A percentile compares a stretch with the other conserved stretches of the same genome.
These are phyloP conservation scores for Talinum fruticosum DNA, from an alignment of 148 eudicot species.

Conservation along the genomic window DNA sequence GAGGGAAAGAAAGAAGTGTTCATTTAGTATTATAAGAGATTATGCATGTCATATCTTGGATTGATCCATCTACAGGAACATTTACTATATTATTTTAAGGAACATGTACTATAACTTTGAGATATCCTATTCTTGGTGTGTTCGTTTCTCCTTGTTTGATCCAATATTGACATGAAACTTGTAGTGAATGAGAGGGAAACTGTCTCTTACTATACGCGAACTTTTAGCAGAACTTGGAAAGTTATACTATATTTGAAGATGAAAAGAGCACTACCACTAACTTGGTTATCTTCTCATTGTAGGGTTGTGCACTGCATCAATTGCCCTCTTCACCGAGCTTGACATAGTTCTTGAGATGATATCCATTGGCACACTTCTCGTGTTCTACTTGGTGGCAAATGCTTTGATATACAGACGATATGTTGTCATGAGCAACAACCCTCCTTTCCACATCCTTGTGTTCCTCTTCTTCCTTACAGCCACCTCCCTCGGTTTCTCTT, in stretches of 20 bases:
- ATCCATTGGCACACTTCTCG: constrained; percentile 79
- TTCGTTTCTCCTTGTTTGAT: too few relatives aligned
- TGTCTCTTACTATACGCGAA: too few relatives aligned
- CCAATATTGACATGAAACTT: too few relatives aligned
- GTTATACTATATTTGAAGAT: not conserved
- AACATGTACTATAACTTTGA: too few relatives aligned
- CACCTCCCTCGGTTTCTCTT: constrained; percentile 51
- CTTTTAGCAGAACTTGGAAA: too few relatives aligned
- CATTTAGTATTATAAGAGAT: not conserved
- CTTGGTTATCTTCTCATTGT: not conserved
- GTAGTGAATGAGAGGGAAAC: too few relatives aligned
- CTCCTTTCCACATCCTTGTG: constrained; percentile 37
- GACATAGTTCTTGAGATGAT: constrained; percentile 63
- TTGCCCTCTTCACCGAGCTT: constrained; percentile 84
- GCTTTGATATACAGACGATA: constrained; percentile 75
- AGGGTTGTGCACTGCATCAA: constrained; percentile 67
- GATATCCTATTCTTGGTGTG: too few relatives aligned
- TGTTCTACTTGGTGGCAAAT: constrained; percentile 79
- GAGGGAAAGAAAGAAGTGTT: not conserved
- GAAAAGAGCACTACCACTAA: not conserved
- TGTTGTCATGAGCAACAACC: constrained; percentile 36
- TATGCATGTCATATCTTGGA: not conserved
- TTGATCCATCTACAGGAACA: not conserved
- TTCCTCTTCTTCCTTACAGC: constrained; percentile 56
- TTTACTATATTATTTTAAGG: not conserved